Evolutionary conservation across 371 early-diverging fungal species (phyloP).

Genomic region (Mucor piriformis): DNA sequence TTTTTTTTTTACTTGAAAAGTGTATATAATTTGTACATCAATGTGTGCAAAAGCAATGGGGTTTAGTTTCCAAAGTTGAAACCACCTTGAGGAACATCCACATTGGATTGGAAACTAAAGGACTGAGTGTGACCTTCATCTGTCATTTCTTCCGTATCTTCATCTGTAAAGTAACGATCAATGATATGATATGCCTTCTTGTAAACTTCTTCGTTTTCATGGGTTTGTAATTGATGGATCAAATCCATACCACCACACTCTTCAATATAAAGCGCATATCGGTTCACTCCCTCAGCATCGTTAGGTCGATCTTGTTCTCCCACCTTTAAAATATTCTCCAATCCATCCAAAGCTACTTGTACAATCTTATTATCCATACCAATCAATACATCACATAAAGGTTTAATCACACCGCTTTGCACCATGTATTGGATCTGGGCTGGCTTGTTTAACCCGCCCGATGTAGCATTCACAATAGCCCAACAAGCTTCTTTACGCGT

Average conservation of each 20-base stretch:
- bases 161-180: constrained; percentile 91
- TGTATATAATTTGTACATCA: neutral
- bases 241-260: constrained; percentile 93
- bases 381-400: constrained; percentile 91
- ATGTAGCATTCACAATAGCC: constrained; percentile 99
- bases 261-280: constrained; percentile 89
- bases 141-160: constrained; percentile 74
- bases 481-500: constrained; percentile 99
- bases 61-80: constrained; percentile 27
- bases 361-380: constrained; percentile 93
- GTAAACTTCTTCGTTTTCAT: constrained; percentile 94
- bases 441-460: constrained; percentile 87
- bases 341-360: constrained; percentile 95
- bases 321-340: constrained; percentile 97
- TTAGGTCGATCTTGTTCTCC: constrained; percentile 75
- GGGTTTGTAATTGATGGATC: constrained; percentile 88
- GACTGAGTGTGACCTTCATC: constrained; percentile 21
- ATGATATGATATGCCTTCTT: constrained; percentile 93
- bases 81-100: constrained; percentile 32
- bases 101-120: constrained; percentile 26
- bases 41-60: neutral
- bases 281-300: constrained; percentile 70
- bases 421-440: constrained; percentile 93
- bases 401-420: constrained; percentile 89
- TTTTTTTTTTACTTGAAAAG: neutral